Evolutionary conservation across 495 filamentous ascomycete genomes (phyloP).

Genomic region (Parachaetomium inaequale): DNA sequence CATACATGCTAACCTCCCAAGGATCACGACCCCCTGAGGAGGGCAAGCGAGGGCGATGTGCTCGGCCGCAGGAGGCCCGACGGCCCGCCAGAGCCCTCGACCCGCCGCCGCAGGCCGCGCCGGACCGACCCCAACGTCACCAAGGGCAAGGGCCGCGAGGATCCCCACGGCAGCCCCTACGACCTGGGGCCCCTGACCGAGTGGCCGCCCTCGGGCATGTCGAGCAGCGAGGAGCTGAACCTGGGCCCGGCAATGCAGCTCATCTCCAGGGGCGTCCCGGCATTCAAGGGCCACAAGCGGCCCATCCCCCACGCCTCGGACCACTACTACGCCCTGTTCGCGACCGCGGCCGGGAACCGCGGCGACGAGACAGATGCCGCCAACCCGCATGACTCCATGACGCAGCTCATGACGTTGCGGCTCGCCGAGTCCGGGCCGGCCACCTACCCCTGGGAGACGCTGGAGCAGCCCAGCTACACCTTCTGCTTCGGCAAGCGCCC

Average conservation of each 20-base stretch:
- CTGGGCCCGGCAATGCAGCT: conserved; percentile 47
- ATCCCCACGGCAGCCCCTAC: conserved; percentile 30
- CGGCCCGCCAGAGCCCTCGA: neutral
- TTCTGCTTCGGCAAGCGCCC: conserved; percentile 56
- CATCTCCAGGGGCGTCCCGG: conserved; percentile 46
- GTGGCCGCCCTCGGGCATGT: conserved; percentile 47
- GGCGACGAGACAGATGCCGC: conserved; percentile 44
- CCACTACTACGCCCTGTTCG: conserved; percentile 49
- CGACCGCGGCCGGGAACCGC: conserved; percentile 44
- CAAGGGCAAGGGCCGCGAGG: conserved; percentile 46
- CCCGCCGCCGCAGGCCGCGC: conserved; percentile 39
- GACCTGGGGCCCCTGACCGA: conserved; percentile 41
- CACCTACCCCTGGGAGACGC: conserved; percentile 57
- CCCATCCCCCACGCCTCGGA: conserved; percentile 47
- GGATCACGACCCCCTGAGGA: conserved; percentile 17
- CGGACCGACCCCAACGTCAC: conserved; percentile 36
- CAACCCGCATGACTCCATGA: conserved; percentile 47
- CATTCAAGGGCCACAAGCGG: conserved; percentile 45
- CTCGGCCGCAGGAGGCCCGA: conserved; percentile 12
- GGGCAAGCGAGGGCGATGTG: conserved; percentile 18
- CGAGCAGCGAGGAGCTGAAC: conserved; percentile 41
- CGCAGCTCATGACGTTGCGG: conserved; percentile 46
- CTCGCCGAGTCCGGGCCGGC: conserved; percentile 36
- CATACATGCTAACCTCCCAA: conserved; percentile 14
- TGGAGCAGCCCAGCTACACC: conserved; percentile 62